Conservation (phyloP, 208 protist genomes). For the Acanthamoeba castellanii region DNA sequence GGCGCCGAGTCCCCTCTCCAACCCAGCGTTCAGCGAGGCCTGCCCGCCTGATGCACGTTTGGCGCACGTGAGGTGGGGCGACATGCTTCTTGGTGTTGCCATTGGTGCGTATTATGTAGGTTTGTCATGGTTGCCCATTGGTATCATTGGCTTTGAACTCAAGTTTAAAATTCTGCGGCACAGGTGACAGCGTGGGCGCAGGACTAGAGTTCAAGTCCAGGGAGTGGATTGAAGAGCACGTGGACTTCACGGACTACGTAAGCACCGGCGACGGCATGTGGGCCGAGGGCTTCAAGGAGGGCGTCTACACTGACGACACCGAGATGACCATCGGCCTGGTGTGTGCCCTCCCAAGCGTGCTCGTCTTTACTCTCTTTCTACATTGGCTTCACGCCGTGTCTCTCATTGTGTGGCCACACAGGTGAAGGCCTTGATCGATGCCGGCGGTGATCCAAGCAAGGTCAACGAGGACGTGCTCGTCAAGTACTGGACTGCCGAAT, state of each 20-base stretch:
- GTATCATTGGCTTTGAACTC: neutral
- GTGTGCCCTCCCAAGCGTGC: too few relatives aligned
- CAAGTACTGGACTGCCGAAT: conserved; percentile 11
- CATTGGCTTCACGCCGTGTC: neutral
- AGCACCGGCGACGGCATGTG: conserved; percentile 21
- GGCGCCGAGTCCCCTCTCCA: too few relatives aligned
- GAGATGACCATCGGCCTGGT: conserved; percentile 51
- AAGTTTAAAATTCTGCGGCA: neutral
- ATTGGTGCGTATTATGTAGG: neutral
- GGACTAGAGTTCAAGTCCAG: conserved; percentile 62
- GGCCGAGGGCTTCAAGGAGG: neutral
- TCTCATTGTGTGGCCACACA: too few relatives aligned
- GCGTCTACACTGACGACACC: conserved; percentile 43
- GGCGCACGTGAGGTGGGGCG: neutral
- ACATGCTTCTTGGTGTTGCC: neutral
- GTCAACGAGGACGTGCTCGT: conserved; percentile 16
- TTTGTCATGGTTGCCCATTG: neutral
- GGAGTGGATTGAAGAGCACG: conserved; percentile 35
- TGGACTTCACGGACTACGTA: conserved; percentile 32
- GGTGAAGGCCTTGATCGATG: neutral
- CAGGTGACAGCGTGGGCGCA: conserved; percentile 20
- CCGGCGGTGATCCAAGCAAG: neutral
- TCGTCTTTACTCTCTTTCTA: neutral
- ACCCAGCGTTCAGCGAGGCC: too few relatives aligned
- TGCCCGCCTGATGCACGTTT: neutral